These are phyloP conservation scores for Acidiella bohemica DNA, from an alignment of 495 filamentous ascomycete genomes.

Conservation along the genomic window DNA sequence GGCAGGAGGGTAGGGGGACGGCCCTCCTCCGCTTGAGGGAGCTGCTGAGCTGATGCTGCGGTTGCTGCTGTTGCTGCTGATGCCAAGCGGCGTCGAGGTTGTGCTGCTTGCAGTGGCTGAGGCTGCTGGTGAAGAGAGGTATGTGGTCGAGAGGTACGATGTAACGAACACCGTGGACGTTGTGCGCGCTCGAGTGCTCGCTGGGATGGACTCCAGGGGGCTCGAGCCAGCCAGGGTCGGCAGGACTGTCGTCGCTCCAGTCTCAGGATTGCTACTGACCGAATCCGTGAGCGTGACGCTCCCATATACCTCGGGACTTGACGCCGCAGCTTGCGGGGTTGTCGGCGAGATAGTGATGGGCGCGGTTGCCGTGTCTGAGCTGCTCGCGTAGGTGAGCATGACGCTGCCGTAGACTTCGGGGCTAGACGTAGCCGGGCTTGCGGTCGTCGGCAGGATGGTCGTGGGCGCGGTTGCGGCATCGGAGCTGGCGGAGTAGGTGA, in stretches of 20 bases:
- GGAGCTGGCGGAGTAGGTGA: too few species aligned
- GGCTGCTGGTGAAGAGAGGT: too few species aligned
- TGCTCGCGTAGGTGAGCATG: not conserved
- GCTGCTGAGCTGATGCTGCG: not conserved
- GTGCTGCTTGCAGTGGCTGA: too few species aligned
- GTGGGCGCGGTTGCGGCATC: too few species aligned
- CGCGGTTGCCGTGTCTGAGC: not conserved
- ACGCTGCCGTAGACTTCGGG: not conserved
- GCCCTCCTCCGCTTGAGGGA: not conserved
- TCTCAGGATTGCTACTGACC: conserved; percentile 1
- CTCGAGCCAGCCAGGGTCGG: not conserved
- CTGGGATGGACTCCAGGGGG: not conserved
- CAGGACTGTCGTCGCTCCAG: not conserved
- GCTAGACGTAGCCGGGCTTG: too few species aligned
- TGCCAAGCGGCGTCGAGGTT: too few species aligned
- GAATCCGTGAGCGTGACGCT: not conserved
- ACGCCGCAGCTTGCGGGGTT: not conserved
- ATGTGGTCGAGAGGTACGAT: too few species aligned
- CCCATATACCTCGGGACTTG: too few species aligned
- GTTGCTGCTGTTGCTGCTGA: not conserved
- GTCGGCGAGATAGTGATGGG: not conserved
- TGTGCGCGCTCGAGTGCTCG: not conserved
- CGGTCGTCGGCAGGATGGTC: too few species aligned
- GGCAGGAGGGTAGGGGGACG: not conserved
- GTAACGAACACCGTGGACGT: not conserved